Base-by-base conservation (phyloP, 1,139 yeast species). In the Yamadazyma dendronema region DNA sequence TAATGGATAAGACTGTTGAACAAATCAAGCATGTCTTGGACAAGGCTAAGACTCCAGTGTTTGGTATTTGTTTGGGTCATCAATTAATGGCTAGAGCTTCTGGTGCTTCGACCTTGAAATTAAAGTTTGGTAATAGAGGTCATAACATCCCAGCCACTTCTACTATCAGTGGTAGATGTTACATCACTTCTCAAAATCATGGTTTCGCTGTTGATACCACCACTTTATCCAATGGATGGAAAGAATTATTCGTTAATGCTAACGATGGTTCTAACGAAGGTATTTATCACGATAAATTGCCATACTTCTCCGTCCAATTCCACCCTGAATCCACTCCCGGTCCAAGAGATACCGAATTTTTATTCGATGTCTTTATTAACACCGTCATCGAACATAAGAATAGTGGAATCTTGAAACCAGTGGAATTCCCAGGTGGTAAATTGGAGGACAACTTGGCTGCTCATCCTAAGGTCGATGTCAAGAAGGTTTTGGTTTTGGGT, bases 281-380 rank as follows among this genome's bases (percentile, higher is more conserved):
- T 81, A 89, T 94, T 50, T 90, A 88, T 72, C 90, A 90, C 66
- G 77, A 84, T 33, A 73, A 79, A 45, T 74, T 85, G 61, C 98
- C 99, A 33, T 84, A 75, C 62, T 94, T 94, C 74, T 92, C 98
- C n/a, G 97, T 92, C 35, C 99, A 94, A 74, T 92, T 94, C 78
- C 99, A 94, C 61, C 99, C 99, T 16, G 99, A 94, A 72, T 88
- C 97, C 24, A 88, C 97, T 38, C 98, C 98, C 33, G 99, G 99
- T 62, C 99, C 99, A 61, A 82, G 96, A 62, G 99, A 94, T 62
- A 92, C 99, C 39, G 98, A 94, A 66, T 94, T 92, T 62, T 75
- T 94, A 61, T 94, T 94, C 57, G 98, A 94, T 58, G 90, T 87
- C 27, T 94, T 94, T 66, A 84, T 94, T 57, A 65, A 86, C 49